Evolutionary conservation across 495 filamentous ascomycete species (phyloP).

Genomic region (Cetradonia linearis): DNA sequence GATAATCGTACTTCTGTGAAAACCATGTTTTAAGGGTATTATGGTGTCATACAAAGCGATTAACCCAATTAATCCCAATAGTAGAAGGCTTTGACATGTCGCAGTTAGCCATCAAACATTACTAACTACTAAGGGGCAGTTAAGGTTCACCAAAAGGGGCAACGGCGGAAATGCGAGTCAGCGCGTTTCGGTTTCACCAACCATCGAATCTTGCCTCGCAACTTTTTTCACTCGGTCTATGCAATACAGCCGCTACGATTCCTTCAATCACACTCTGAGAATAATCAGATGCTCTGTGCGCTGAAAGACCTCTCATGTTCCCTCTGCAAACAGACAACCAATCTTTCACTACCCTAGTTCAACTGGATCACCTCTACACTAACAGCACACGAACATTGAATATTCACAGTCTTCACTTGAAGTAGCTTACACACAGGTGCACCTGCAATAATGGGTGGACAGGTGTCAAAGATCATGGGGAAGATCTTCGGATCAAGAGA

Average conservation of each 20-base stretch:
- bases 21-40: too few species aligned
- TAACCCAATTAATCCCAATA: too few species aligned
- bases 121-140: background rate
- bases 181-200: background rate
- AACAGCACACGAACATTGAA: background rate
- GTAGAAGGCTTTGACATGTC: too few species aligned
- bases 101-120: too few species aligned
- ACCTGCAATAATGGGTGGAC: slow-evolving; percentile 54
- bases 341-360: background rate
- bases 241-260: background rate
- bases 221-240: background rate
- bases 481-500: slow-evolving; percentile 99
- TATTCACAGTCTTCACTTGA: background rate
- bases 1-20: too few species aligned
- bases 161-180: slow-evolving; percentile 9
- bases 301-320: background rate
- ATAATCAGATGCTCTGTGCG: background rate
- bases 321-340: background rate
- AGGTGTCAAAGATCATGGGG: slow-evolving; percentile 80
- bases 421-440: background rate
- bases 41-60: too few species aligned
- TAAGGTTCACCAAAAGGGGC: slow-evolving; percentile 12
- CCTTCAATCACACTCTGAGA: background rate
- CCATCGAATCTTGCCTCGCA: background rate
- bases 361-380: background rate